Evolutionary conservation across 768 basidiomycete species (phyloP).

Genomic region (Russula ochroleuca): DNA sequence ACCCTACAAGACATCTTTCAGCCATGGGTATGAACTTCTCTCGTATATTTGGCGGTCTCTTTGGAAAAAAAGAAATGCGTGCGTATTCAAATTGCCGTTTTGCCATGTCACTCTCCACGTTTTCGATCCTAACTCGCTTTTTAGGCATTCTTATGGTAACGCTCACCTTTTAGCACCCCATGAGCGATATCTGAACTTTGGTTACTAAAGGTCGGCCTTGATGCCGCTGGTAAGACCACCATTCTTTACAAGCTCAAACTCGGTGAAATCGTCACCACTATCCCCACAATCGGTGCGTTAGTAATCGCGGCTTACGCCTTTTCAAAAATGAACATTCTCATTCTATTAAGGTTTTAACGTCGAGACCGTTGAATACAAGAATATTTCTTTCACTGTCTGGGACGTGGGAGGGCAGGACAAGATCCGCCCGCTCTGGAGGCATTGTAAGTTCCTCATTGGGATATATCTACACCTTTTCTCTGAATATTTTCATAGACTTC

Average conservation of each 20-base stretch:
- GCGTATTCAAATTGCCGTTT: conserved; percentile 40
- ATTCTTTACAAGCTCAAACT: conserved; percentile 99
- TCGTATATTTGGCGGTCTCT: conserved; percentile 72
- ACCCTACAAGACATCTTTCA: conserved; percentile 6
- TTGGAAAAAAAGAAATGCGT: conserved; percentile 99
- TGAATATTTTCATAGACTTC: conserved; percentile 67
- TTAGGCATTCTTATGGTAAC: conserved; percentile 93
- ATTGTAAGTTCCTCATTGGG: conserved; percentile 66
- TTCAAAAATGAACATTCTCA: conserved; percentile 28
- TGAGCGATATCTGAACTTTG: conserved; percentile 6
- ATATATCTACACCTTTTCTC: conserved; percentile 24
- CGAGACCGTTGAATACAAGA: conserved; percentile 99
- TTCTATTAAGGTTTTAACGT: conserved; percentile 89
- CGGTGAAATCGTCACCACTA: conserved; percentile 99
- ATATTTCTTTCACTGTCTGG: conserved; percentile 99
- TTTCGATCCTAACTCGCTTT: conserved; percentile 31
- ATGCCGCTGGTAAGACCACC: conserved; percentile 98
- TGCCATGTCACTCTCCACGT: conserved; percentile 29
- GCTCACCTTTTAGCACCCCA: background rate
- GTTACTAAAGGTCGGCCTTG: conserved; percentile 81
- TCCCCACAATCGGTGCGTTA: conserved; percentile 93
- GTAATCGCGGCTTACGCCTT: conserved; percentile 13
- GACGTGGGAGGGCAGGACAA: conserved; percentile 99
- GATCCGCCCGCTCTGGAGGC: conserved; percentile 99
- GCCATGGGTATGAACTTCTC: conserved; percentile 78